Conservation (phyloP, 495 filamentous ascomycete species). For the Lindgomyces ingoldianus region DNA sequence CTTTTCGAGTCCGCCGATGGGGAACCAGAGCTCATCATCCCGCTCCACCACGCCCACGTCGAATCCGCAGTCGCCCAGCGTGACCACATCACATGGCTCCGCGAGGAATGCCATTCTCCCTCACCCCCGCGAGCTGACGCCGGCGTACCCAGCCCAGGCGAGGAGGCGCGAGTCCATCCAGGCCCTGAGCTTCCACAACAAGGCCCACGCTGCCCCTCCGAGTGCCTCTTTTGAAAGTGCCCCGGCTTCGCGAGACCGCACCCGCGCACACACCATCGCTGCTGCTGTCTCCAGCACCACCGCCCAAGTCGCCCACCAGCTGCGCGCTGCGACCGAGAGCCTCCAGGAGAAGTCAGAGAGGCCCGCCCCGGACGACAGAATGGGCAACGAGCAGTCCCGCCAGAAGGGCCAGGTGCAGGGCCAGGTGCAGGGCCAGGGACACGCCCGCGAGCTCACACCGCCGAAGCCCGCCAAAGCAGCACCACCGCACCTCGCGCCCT, state of each 20-base stretch:
- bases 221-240: constrained; percentile 40
- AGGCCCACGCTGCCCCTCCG: constrained; percentile 42
- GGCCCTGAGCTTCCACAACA: constrained; percentile 29
- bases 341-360: background rate
- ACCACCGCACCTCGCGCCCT: background rate
- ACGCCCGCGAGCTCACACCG: background rate
- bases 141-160: constrained; percentile 27
- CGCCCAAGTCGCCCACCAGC: constrained; percentile 14
- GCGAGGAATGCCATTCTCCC: background rate
- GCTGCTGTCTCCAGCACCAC: constrained; percentile 28
- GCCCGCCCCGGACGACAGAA: constrained; percentile 14
- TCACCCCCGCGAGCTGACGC: background rate
- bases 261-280: constrained; percentile 33
- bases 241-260: constrained; percentile 22
- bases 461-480: background rate
- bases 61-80: constrained; percentile 36
- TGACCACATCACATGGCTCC: constrained; percentile 26
- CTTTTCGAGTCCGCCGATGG: constrained; percentile 17
- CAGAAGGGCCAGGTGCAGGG: background rate
- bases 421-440: no score
- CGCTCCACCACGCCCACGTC: constrained; percentile 15
- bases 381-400: constrained; percentile 36
- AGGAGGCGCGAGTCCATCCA: constrained; percentile 42
- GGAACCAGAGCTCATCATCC: constrained; percentile 31
- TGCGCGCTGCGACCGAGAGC: constrained; percentile 3